Evolutionary conservation across 768 basidiomycete species (phyloP), one percentile per base, ranked within the genome.

Genomic region (Amanita pseudoporphyria): DNA sequence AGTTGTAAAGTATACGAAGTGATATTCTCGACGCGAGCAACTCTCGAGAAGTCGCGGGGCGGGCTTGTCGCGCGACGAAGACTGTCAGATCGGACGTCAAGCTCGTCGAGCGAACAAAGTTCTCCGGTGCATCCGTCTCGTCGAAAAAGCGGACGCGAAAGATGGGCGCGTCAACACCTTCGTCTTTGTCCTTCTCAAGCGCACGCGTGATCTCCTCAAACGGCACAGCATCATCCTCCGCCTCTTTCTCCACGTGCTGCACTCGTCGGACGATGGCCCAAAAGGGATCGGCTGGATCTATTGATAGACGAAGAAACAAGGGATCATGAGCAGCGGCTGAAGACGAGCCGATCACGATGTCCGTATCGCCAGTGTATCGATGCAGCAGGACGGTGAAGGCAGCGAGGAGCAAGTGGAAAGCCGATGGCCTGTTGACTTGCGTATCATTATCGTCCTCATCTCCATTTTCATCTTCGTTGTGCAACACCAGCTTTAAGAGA

Each of bases 91-190:
- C 94, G n/a, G 93, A 87, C 5, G 88, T 90, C 52, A 88, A 69
- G 54, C 81, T 83, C 0, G 94, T 93, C 0, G 81, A 79, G 21
- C 77, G 74, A 52, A 94, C 79, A 59, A 90, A 93, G 51, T 76
- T 75, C 50, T 82, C 84, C 42, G 73, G 82, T 31, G 78, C 67
- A 56, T 90, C 88, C 1, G 84, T 93, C 63, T 87, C 88, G 60
- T 97, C 93, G 63, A 96, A 92, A 73, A 97, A 96, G n/a, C 93
- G 82, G 36, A 96, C 92, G 45, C 93, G 80, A 69, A 96, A 97
- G 22, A 97, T 72, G 3, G 86, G 86, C 18, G 72, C 76, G 33
- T 79, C 76, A 10, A 72, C 57, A 9, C 70, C 65, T 30, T 82
- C 84, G 14, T n/a, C n/a, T n/a, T n/a, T n/a, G n/a, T 73, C 77